A percentile compares a stretch with the other conserved stretches of the same genome.
Evolutionary conservation across 2,329 filamentous ascomycete genomes (phyloP).

Genomic region (Fusarium haematococcum): DNA sequence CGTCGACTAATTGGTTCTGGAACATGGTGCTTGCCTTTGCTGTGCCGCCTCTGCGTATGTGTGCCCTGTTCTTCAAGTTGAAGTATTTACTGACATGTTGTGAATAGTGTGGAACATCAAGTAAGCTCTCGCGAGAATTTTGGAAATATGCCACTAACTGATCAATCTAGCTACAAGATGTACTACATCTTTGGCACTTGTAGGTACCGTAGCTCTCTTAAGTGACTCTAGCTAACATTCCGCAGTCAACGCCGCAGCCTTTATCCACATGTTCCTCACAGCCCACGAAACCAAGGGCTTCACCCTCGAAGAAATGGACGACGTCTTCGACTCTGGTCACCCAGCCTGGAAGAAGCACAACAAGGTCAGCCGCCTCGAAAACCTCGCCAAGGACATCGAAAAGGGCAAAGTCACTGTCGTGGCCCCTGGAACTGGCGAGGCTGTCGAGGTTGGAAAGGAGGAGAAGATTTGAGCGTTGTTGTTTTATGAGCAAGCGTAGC

Average conservation of each 20-base stretch:
- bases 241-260: slow-evolving; percentile 71
- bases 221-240: not conserved
- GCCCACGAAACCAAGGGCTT: slow-evolving; percentile 77
- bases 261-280: slow-evolving; percentile 74
- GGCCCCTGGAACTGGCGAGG: slow-evolving; percentile 11
- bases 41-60: slow-evolving; percentile 57
- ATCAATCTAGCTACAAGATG: slow-evolving; percentile 60
- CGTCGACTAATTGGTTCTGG: slow-evolving; percentile 51
- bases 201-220: slow-evolving; percentile 1
- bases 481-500: not conserved
- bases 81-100: not conserved
- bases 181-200: slow-evolving; percentile 81
- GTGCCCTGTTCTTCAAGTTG: no score
- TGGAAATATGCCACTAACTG: not conserved
- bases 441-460: not conserved
- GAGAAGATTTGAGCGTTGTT: not conserved
- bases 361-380: slow-evolving; percentile 59
- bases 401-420: slow-evolving; percentile 56
- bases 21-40: slow-evolving; percentile 50
- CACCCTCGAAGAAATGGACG: slow-evolving; percentile 81
- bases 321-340: slow-evolving; percentile 72
- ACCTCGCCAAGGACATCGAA: slow-evolving; percentile 61
- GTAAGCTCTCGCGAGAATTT: slow-evolving; percentile 16
- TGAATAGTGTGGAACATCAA: slow-evolving; percentile 61
- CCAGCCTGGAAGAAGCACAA: slow-evolving; percentile 67